Base-by-base conservation (phyloP, 2,329 filamentous ascomycete species). In the Balansia obtecta region DNA sequence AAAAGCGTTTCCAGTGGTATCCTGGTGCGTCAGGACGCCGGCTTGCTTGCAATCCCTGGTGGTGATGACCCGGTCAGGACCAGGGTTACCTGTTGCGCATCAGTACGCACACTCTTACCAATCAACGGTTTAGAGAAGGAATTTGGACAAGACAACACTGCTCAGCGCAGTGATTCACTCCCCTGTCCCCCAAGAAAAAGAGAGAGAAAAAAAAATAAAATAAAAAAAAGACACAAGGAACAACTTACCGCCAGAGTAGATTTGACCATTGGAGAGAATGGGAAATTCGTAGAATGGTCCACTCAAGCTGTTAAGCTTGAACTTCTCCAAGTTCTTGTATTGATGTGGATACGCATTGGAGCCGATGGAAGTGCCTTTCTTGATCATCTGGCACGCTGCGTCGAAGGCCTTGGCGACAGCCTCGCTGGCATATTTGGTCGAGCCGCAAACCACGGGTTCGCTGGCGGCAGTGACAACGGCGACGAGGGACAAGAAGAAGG, bases 211-310 rank as follows among this genome's bases (percentile, higher is more conserved):
- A 22, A 22, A 22, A 22, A 22, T 3, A 22, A 22, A 22, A 22
- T 3, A 22, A 22, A 22, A 22, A 37, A 32, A 8, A 12, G 49
- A 64, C 16, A 13, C 9, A 9, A 30, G 16, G 13, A 20, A 2
- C 15, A 11, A 33, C 70, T 60, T 60, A 77, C 75, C 76, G 45
- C 81, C 80, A 51, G 61, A 71, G 61, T 81, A 84, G 1, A 73
- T 56, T 18, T 71, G 72, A 15, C 52, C 52, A 12, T 70, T 73
- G 13, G 62, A 65, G 59, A 76, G 55, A 49, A 85, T 70, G 1
- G 81, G 81, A 62, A 82, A 85, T 63, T 85, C 81, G 53, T 81
- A 74, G 61, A 79, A 85, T 0, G 79, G 77, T 0, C 76, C 77
- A 3, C 61, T 55, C 5, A 82, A 73, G 2, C 69, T 56, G n/a